These are phyloP conservation scores for Dryas alaskensis DNA, from an alignment of 306 rosid genomes.

Conservation along the genomic window DNA sequence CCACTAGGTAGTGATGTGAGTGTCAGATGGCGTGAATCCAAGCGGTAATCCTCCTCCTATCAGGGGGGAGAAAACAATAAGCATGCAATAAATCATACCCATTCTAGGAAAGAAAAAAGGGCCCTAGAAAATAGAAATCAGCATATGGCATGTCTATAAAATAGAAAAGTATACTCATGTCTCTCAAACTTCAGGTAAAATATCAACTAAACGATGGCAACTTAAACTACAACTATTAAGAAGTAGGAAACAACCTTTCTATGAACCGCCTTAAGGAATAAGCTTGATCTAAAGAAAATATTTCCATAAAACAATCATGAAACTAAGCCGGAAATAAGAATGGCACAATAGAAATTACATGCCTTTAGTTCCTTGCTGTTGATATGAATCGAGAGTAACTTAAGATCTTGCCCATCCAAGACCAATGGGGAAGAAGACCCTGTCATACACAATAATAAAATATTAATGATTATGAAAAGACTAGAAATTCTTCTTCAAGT, in stretches of 20 bases:
- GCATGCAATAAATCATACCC: conserved; percentile 5
- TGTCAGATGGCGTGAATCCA: conserved; percentile 74
- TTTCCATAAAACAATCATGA: not conserved
- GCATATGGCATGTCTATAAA: not conserved
- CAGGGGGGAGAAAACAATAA: conserved; percentile 14
- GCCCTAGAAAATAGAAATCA: not conserved
- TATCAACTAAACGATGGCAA: not conserved
- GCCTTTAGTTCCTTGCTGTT: conserved; percentile 75
- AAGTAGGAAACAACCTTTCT: not conserved
- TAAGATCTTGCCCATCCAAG: conserved; percentile 70
- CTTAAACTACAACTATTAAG: not conserved
- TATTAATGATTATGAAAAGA: not conserved
- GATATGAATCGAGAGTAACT: conserved; percentile 60
- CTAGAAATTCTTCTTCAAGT: not conserved
- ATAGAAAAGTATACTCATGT: not conserved
- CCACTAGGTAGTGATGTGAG: conserved; percentile 68
- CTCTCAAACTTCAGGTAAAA: not conserved
- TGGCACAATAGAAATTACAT: conserved; percentile 12
- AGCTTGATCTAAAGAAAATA: not conserved
- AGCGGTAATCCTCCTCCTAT: conserved; percentile 64
- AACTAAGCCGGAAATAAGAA: not conserved
- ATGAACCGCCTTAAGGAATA: not conserved
- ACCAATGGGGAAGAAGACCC: conserved; percentile 68
- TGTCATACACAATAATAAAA: conserved; percentile 35
- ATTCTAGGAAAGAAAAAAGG: not conserved